Evolutionary conservation across 1,284 basidiomycete genomes (phyloP).

Genomic region (Polyporus tsugae): DNA sequence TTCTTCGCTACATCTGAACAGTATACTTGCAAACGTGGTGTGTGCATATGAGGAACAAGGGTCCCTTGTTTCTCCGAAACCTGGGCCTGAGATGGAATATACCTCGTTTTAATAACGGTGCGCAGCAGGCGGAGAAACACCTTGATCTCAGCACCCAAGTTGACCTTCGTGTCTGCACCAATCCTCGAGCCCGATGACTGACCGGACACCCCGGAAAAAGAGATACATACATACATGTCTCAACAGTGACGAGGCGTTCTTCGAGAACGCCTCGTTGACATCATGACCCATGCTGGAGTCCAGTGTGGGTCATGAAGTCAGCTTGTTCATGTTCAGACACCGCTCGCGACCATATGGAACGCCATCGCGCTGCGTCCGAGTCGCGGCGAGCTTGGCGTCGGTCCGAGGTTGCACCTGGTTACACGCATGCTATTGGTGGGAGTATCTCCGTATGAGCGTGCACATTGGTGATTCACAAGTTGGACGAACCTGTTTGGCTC

Average conservation of each 20-base stretch:
- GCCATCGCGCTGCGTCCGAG: not conserved
- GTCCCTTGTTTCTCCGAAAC: too few species aligned
- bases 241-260: too few species aligned
- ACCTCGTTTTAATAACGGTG: not conserved
- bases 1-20: not conserved
- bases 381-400: constrained; percentile 1
- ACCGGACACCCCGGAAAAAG: not conserved
- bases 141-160: not conserved
- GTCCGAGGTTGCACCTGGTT: not conserved
- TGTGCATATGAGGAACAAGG: not conserved
- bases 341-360: not conserved
- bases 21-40: not conserved
- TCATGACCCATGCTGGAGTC: too few species aligned
- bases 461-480: not conserved
- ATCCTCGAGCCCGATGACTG: not conserved
- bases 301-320: not conserved
- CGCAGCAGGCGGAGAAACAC: not conserved
- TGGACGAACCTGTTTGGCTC: not conserved
- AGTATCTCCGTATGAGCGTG: not conserved
- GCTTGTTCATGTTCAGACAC: not conserved
- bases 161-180: not conserved
- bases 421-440: not conserved
- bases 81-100: not conserved
- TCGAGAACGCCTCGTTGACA: too few species aligned
- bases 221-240: not conserved